Percentiles rank a stretch among this genome's conserved stretches.
Evolutionary conservation across 306 rosid genomes (phyloP).

Genomic region (Alnus glutinosa): DNA sequence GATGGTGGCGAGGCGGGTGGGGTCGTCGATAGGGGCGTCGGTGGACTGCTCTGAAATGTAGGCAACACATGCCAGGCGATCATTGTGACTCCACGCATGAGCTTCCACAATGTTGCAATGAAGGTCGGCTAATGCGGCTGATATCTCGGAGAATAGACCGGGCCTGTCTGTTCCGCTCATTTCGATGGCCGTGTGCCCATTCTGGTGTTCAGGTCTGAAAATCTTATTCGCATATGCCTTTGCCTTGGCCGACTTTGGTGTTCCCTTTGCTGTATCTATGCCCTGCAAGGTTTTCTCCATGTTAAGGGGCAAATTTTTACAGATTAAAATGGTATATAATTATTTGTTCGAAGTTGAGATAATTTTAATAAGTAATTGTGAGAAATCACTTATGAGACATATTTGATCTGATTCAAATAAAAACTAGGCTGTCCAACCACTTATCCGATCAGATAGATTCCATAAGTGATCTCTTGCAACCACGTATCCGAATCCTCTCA

Average conservation of each 20-base stretch:
- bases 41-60: slow-evolving; percentile 66
- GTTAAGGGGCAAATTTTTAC: neutral
- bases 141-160: slow-evolving; percentile 66
- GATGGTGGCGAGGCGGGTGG: slow-evolving; percentile 44
- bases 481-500: no score
- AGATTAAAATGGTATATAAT: no score
- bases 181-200: slow-evolving; percentile 55
- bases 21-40: slow-evolving; percentile 47
- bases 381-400: no score
- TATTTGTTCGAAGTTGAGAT: no score
- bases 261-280: slow-evolving; percentile 46
- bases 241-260: slow-evolving; percentile 30
- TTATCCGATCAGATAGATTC: no score
- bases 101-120: slow-evolving; percentile 66
- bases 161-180: slow-evolving; percentile 61
- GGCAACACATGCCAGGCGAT: slow-evolving; percentile 58
- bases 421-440: no score
- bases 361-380: no score
- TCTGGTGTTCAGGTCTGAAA: slow-evolving; percentile 17
- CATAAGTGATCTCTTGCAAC: no score
- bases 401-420: no score
- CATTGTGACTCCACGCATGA: slow-evolving; percentile 77
- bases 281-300: slow-evolving; percentile 32
- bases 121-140: slow-evolving; percentile 58
- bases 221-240: slow-evolving; percentile 29